Evolutionary conservation across 2,329 filamentous ascomycete species (phyloP), one percentile per base, ranked within the genome.

Genomic region (Calonectria pseudoturangicola): DNA sequence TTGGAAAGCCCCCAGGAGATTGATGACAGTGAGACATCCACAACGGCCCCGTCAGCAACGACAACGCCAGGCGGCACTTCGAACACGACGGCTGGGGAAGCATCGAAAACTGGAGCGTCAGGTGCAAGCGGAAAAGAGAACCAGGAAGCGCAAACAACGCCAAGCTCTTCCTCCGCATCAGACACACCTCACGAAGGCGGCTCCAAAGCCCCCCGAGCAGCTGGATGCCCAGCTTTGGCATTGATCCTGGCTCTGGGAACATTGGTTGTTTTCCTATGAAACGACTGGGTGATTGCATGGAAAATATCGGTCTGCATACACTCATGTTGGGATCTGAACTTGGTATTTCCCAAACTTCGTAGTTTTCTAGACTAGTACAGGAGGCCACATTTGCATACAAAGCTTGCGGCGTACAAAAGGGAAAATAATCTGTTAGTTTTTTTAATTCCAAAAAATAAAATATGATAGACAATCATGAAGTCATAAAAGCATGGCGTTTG

Each of bases 191-290:
- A 41, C 3, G 54, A 60, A 60, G 54, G 54, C 30, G 69, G 56
- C 9, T 71, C 69, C 16, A 54, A 64, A 21, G 64, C 69, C 28
- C 43, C 68, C 10, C 60, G 45, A 27, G 7, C 56, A 9, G 48
- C 64, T 39, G 69, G 64, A 41, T 71, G 36, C 36, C 69, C 69
- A 6, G 50, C 64, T 4, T 30, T 71, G 41, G 69, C 64, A 15
- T 15, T 71, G 56, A 43, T 68, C 10, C 27, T 71, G 30, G 69
- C 69, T 5, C 8, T 71, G 33, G 65, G 64, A 13, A 71, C 69
- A 21, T 47, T 71, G 39, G 63, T 71, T 15, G 36, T 71, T 54
- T 54, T 71, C 28, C 54, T 54, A 45, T 71, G 45, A 50, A 43
- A 41, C 8, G n/a, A 25, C 16, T 7, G 33, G 27, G n/a, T 27